Conservation (phyloP, 208 protist genomes). For the Acanthamoeba lenticulata region DNA sequence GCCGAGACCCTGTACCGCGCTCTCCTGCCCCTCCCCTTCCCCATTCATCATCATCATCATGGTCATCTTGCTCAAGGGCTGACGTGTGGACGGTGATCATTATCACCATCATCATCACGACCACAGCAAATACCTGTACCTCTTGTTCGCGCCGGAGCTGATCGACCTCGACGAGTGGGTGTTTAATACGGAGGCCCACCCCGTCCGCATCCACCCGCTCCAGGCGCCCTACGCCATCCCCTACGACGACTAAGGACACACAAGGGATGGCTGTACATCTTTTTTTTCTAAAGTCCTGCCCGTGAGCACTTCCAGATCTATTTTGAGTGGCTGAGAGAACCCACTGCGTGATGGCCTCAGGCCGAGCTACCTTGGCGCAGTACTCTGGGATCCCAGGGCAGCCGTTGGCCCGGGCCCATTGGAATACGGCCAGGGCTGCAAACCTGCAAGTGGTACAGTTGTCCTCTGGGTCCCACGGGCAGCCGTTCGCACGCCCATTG, state of each 20-base stretch:
- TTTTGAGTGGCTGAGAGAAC: too few relatives aligned
- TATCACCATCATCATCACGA: neutral
- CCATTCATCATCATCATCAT: neutral
- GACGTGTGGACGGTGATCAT: neutral
- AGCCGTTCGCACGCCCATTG: too few relatives aligned
- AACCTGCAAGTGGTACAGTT: too few relatives aligned
- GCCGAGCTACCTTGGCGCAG: too few relatives aligned
- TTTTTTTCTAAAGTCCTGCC: too few relatives aligned
- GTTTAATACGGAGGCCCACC: conserved; percentile 93
- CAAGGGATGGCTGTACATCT: too few relatives aligned
- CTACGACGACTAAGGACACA: neutral
- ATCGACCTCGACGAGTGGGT: conserved; percentile 91
- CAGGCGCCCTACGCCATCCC: conserved; percentile 45
- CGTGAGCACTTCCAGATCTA: too few relatives aligned
- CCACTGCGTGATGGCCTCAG: too few relatives aligned
- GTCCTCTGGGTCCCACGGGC: too few relatives aligned
- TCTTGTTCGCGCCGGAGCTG: conserved; percentile 86
- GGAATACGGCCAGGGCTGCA: too few relatives aligned
- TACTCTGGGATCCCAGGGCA: too few relatives aligned
- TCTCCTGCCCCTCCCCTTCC: neutral
- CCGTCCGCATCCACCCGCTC: conserved; percentile 76
- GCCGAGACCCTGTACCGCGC: conserved; percentile 89
- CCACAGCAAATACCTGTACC: conserved; percentile 87
- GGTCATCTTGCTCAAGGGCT: neutral
- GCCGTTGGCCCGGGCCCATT: too few relatives aligned